Evolutionary conservation across 1,139 yeast genomes (phyloP), one percentile per base, ranked within the genome.

Genomic region (Candida anutae): DNA sequence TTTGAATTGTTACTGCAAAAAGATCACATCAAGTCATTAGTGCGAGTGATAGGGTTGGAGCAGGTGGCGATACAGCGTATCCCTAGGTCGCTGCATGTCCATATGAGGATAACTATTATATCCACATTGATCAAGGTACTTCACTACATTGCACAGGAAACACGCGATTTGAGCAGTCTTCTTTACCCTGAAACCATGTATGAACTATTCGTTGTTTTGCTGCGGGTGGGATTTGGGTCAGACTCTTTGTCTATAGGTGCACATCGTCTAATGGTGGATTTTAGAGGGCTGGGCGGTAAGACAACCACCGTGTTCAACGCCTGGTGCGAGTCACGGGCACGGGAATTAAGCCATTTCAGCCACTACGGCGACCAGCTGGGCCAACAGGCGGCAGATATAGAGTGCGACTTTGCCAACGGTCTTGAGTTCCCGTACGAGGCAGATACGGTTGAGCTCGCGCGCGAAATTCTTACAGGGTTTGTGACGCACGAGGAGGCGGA

Each of bases 401-500:
- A 65, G 39, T 50, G 58, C 30, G 68, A 63, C 23, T 56, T 46
- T 30, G 58, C 74, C 27, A 75, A 76, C 43, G 82, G 82, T 2
- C 46, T 76, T 13, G 85, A 77, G 39, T 68, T 73, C 36, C 69
- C 74, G 4, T 79, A 77, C 47, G 79, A 74, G 34, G 68, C 67
- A 29, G 76, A 73, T 29, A 74, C 78, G 13, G 70, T 80, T 25
- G 87, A 78, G 40, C 53, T 78, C 43, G 77, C 93, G 0, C 63
- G 87, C 39, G 85, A 78, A 39, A 69, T 85, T 14, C 56, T 85
- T 32, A 87, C 80, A 31, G 65, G 67, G 23, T 73, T 78, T 36
- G 72, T 77, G 6, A 80, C 85, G 8, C 77, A 77, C 43, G 85
- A 82, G 38, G 94, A 83, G 41, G 87, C 87, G 1, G 94, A 84